A percentile compares a stretch with the other conserved stretches of the same genome.
These are phyloP conservation scores for Camelina sativa DNA, from an alignment of 345 rosid species.

Conservation along the genomic window DNA sequence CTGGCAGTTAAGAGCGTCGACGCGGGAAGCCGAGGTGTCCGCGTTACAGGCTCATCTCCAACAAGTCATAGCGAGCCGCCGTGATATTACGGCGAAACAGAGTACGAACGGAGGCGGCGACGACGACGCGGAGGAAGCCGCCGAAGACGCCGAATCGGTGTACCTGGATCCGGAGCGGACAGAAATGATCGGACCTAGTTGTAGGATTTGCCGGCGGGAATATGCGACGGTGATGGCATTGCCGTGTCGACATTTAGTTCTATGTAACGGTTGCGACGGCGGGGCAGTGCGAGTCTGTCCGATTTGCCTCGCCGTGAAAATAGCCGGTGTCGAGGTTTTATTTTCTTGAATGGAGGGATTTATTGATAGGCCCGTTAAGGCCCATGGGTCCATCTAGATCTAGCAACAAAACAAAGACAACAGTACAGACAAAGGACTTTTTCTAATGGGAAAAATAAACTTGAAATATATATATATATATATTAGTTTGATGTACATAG, in stretches of 20 bases:
- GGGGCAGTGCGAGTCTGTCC: conserved; percentile 62
- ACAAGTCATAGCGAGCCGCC: conserved; percentile 54
- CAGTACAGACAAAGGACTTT: neutral
- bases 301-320: conserved; percentile 57
- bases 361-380: neutral
- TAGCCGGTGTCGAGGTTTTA: conserved; percentile 66
- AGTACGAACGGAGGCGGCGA: neutral
- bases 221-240: conserved; percentile 69
- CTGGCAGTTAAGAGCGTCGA: conserved; percentile 83
- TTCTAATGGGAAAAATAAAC: neutral
- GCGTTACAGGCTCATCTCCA: conserved; percentile 73
- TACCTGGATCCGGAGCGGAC: conserved; percentile 14
- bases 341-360: conserved; percentile 34
- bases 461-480: neutral
- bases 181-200: conserved; percentile 41
- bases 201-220: conserved; percentile 58
- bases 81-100: neutral
- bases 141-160: conserved; percentile 74
- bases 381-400: conserved; percentile 4
- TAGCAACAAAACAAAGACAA: neutral
- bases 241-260: conserved; percentile 82
- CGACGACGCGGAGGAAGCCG: neutral
- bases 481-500: neutral
- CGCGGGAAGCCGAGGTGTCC: conserved; percentile 70
- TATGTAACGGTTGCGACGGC: conserved; percentile 68